Evolutionary conservation across 106 monocot species (phyloP).

Genomic region (Phalaenopsis equestris): DNA sequence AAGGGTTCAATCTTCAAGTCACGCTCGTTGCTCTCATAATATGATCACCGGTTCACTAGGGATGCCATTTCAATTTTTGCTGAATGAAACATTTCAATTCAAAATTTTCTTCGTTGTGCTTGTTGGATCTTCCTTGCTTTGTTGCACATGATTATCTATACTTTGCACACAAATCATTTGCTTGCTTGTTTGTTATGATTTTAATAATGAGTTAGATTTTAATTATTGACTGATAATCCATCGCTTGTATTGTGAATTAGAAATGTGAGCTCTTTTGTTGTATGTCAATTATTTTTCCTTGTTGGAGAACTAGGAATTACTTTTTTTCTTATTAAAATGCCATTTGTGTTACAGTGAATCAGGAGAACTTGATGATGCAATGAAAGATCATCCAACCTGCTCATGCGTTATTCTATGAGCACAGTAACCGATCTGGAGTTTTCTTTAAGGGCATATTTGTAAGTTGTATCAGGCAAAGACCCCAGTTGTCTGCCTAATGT

Average conservation of each 20-base stretch:
- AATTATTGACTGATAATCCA: background rate
- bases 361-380: conserved; percentile 3
- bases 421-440: background rate
- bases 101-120: background rate
- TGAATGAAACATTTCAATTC: background rate
- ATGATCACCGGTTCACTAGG: no score
- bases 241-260: background rate
- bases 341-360: conserved; percentile 9
- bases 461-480: background rate
- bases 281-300: background rate
- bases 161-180: no score
- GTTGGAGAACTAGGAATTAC: background rate
- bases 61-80: background rate
- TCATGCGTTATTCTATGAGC: background rate
- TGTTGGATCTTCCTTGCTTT: background rate
- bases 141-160: no score
- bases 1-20: no score
- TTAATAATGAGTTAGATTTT: background rate
- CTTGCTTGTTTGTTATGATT: background rate
- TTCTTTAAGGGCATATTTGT: background rate
- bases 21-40: no score
- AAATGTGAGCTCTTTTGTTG: background rate
- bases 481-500: background rate
- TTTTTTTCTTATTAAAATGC: background rate
- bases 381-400: background rate